Evolutionary conservation across 768 basidiomycete species (phyloP).

Genomic region (Trametes cingulata): DNA sequence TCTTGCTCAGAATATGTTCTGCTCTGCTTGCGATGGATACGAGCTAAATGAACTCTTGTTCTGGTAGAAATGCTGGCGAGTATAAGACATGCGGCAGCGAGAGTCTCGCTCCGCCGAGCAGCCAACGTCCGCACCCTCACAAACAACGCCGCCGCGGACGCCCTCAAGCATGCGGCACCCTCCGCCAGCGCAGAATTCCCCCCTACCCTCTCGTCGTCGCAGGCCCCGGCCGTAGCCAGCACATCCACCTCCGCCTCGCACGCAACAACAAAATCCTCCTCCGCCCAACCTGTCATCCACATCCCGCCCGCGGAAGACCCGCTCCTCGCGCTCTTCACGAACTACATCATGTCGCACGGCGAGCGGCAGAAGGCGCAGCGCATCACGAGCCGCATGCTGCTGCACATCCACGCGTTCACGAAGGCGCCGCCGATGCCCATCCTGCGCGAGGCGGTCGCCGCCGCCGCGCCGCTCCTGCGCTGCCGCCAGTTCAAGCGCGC

Average conservation of each 20-base stretch:
- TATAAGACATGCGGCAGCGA: constrained; percentile 3
- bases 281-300: constrained; percentile 33
- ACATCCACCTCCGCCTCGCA: background rate
- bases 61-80: constrained; percentile 3
- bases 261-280: background rate
- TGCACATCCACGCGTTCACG: constrained; percentile 73
- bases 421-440: constrained; percentile 79
- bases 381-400: constrained; percentile 63
- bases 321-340: constrained; percentile 66
- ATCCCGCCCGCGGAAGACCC: constrained; percentile 80
- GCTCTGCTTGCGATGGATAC: too few relatives aligned
- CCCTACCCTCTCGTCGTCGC: background rate
- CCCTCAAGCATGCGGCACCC: constrained; percentile 1
- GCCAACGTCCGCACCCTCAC: constrained; percentile 8
- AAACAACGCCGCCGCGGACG: constrained; percentile 8
- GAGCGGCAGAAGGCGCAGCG: constrained; percentile 65
- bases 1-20: too few relatives aligned
- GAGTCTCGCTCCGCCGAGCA: constrained; percentile 1
- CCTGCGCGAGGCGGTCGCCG: constrained; percentile 67
- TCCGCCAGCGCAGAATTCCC: background rate
- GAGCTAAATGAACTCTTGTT: too few relatives aligned
- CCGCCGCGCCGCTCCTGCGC: constrained; percentile 72
- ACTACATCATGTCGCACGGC: constrained; percentile 62
- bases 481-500: constrained; percentile 57
- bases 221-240: background rate